Evolutionary conservation across 2,329 filamentous ascomycete genomes (phyloP).

Genomic region (Aspergillus alliaceus): DNA sequence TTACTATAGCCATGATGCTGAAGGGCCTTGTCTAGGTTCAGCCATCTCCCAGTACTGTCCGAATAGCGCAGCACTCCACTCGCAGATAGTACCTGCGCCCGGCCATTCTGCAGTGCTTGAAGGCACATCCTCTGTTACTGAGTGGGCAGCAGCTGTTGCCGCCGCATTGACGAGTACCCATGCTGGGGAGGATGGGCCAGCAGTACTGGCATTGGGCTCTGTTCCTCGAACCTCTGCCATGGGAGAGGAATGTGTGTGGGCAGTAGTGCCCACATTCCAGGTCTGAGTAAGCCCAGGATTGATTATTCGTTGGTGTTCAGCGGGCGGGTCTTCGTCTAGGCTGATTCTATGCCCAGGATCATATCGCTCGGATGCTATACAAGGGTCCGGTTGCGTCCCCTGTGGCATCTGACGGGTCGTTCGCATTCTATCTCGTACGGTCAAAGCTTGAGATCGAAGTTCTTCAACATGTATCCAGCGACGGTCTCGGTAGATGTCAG

Average conservation of each 20-base stretch:
- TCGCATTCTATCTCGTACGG: neutral
- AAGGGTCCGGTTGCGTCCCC: neutral
- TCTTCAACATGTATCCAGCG: conserved; percentile 18
- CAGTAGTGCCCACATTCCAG: neutral
- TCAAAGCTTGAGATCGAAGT: conserved; percentile 10
- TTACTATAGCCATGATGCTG: neutral
- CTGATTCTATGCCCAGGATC: neutral
- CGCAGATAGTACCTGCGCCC: conserved; percentile 16
- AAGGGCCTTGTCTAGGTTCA: neutral
- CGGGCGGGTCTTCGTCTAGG: neutral
- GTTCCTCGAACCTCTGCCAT: neutral
- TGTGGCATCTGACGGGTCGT: neutral
- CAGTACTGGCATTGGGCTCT: neutral
- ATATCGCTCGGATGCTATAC: neutral
- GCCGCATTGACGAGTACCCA: neutral
- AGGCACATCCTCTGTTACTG: neutral
- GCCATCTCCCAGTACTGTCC: conserved; percentile 10
- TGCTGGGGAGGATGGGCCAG: neutral
- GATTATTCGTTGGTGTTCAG: neutral
- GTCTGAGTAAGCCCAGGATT: neutral
- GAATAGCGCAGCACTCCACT: conserved; percentile 19
- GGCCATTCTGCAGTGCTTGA: conserved; percentile 8
- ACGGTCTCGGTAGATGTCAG: neutral
- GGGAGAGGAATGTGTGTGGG: neutral
- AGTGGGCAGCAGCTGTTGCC: neutral